Evolutionary conservation across 495 filamentous ascomycete genomes (phyloP).

Genomic region (Aspergillus conjunctus): DNA sequence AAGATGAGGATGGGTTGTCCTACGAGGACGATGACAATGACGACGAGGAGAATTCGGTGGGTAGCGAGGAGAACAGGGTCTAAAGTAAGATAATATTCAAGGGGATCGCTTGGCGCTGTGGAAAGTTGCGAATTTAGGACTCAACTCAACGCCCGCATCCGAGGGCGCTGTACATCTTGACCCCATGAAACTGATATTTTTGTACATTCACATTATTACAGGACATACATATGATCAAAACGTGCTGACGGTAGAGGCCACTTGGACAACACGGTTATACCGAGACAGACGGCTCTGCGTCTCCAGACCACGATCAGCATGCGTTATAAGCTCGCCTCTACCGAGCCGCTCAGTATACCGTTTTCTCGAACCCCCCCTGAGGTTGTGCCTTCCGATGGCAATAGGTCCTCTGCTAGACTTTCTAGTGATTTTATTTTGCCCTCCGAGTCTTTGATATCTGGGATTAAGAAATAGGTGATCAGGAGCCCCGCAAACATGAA

Average conservation of each 20-base stretch:
- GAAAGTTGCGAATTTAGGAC: no score
- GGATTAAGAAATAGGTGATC: slow-evolving; percentile 15
- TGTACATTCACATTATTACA: background rate
- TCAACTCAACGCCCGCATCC: background rate
- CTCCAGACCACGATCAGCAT: background rate
- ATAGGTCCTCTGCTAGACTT: slow-evolving; percentile 13
- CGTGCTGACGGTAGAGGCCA: background rate
- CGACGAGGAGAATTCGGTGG: background rate
- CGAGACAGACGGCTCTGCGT: background rate
- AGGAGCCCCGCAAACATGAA: slow-evolving; percentile 20
- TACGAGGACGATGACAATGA: slow-evolving; percentile 5
- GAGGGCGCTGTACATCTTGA: background rate
- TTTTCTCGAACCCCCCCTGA: background rate
- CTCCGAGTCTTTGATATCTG: slow-evolving; percentile 15
- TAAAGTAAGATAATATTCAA: background rate
- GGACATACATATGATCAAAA: background rate
- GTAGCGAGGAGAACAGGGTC: background rate
- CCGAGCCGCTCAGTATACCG: background rate
- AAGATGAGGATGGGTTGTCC: background rate
- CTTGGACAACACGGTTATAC: background rate
- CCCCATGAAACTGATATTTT: background rate
- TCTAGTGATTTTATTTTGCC: slow-evolving; percentile 19
- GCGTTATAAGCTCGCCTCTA: background rate
- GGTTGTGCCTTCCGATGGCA: background rate
- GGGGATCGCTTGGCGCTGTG: background rate